These are phyloP conservation scores for Bipolaris cookei DNA, from an alignment of 2,329 filamentous ascomycete species.

Conservation along the genomic window DNA sequence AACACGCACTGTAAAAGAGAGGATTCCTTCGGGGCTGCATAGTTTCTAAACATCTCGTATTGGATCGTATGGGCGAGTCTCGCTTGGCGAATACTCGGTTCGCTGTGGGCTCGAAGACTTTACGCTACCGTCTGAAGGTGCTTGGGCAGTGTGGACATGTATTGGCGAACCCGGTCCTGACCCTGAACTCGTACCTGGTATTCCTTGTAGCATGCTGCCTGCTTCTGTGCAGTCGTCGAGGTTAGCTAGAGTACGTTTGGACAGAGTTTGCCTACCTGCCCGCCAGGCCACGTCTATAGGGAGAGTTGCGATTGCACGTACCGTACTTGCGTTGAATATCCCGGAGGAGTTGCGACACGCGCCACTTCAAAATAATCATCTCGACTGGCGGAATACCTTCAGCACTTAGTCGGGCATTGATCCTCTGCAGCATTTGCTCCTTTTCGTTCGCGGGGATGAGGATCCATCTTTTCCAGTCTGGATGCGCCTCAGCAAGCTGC, in stretches of 20 bases:
- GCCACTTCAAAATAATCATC: constrained; percentile 49
- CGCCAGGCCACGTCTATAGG: constrained; percentile 28
- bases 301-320: constrained; percentile 36
- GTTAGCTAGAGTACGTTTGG: constrained; percentile 40
- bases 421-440: constrained; percentile 44
- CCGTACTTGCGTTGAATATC: constrained; percentile 48
- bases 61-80: constrained; percentile 46
- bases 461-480: constrained; percentile 49
- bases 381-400: constrained; percentile 47
- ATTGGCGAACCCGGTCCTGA: constrained; percentile 33
- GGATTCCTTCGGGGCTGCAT: constrained; percentile 22
- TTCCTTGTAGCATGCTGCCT: constrained; percentile 46
- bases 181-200: constrained; percentile 33
- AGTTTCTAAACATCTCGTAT: constrained; percentile 44
- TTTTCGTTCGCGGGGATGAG: constrained; percentile 48
- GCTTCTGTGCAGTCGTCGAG: constrained; percentile 41
- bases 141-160: constrained; percentile 35
- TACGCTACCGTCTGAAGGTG: constrained; percentile 36
- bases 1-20: constrained; percentile 26
- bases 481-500: constrained; percentile 45
- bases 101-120: constrained; percentile 40
- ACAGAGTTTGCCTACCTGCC: constrained; percentile 23
- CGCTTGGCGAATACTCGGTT: constrained; percentile 43
- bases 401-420: constrained; percentile 43
- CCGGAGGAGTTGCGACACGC: constrained; percentile 45